Conservation (phyloP, 2,329 filamentous ascomycete species). For the Sporothrix humicola region DNA sequence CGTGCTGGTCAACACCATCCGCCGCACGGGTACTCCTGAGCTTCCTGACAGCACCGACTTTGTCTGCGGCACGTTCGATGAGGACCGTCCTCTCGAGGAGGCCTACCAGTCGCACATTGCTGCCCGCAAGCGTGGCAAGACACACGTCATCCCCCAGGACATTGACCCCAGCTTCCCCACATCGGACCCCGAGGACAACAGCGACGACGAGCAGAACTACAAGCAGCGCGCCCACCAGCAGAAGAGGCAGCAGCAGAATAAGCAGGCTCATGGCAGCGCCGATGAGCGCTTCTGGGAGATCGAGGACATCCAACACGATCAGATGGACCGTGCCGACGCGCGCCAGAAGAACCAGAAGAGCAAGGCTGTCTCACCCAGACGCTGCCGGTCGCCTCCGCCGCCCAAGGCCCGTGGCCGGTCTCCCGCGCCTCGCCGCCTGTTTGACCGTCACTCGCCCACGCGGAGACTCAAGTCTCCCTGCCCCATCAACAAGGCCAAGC, state of each 20-base stretch:
- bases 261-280: slow-evolving; percentile 53
- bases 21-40: slow-evolving; percentile 75
- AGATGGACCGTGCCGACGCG: slow-evolving; percentile 54
- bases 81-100: slow-evolving; percentile 92
- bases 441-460: slow-evolving; percentile 72
- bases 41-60: slow-evolving; percentile 98
- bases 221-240: slow-evolving; percentile 24
- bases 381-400: slow-evolving; percentile 63
- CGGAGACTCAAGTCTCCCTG: slow-evolving; percentile 61
- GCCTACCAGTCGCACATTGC: slow-evolving; percentile 87
- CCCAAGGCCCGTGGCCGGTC: slow-evolving; percentile 59
- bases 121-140: slow-evolving; percentile 79
- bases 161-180: slow-evolving; percentile 97
- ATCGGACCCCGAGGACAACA: slow-evolving; percentile 87
- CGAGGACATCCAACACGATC: slow-evolving; percentile 67
- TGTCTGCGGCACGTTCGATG: slow-evolving; percentile 96
- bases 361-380: slow-evolving; percentile 63
- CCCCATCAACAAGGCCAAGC: slow-evolving; percentile 43
- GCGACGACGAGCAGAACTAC: slow-evolving; percentile 66
- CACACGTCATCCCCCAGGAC: slow-evolving; percentile 86
- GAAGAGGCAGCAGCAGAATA: no score
- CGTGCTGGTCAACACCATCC: slow-evolving; percentile 53
- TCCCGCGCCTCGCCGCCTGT: slow-evolving; percentile 64
- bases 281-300: slow-evolving; percentile 73
- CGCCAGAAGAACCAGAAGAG: slow-evolving; percentile 53